Conservation (phyloP, 148 eudicot genomes). For the Vaccinium myrtillus region DNA sequence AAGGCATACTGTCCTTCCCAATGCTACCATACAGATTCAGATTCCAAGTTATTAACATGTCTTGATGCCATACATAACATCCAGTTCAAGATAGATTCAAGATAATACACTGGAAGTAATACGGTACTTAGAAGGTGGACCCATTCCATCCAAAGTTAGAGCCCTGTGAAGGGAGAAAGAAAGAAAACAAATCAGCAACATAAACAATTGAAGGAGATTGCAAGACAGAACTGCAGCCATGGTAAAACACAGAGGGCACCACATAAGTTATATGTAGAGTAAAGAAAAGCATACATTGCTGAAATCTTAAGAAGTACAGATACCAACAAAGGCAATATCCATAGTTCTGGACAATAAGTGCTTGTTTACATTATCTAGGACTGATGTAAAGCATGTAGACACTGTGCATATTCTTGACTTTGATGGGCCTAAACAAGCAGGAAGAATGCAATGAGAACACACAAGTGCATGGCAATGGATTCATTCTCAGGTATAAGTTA, state of each 20-base stretch:
- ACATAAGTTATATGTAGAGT: background rate
- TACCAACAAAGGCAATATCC: constrained; percentile 10
- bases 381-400: constrained; percentile 98
- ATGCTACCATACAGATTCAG: background rate
- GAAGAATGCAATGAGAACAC: constrained; percentile 53
- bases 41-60: constrained; percentile 7
- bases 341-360: constrained; percentile 25
- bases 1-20: background rate
- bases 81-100: constrained; percentile 11
- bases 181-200: constrained; percentile 17
- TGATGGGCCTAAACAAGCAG: constrained; percentile 67
- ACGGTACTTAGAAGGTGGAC: constrained; percentile 51
- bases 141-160: constrained; percentile 84
- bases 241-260: background rate
- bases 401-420: constrained; percentile 69
- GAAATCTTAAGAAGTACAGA: background rate
- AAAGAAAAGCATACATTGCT: background rate
- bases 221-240: background rate
- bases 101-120: background rate
- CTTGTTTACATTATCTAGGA: constrained; percentile 63
- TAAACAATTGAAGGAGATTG: background rate
- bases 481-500: background rate
- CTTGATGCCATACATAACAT: constrained; percentile 11
- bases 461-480: constrained; percentile 11
- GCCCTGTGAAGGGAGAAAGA: constrained; percentile 42